Conservation (phyloP, 495 filamentous ascomycete species). For the Elasticomyces elasticus region DNA sequence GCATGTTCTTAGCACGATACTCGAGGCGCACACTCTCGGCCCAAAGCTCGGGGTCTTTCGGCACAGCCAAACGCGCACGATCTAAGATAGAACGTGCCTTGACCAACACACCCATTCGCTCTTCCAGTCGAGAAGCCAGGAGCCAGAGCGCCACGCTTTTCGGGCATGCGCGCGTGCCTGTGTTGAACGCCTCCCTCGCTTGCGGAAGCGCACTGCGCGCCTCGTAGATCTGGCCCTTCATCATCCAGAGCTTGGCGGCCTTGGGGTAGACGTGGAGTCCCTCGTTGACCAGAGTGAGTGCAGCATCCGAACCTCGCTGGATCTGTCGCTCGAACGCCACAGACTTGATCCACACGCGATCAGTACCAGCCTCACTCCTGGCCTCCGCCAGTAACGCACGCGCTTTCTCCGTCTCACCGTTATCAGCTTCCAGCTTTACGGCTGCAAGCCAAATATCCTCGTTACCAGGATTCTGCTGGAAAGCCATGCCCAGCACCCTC, state of each 20-base stretch:
- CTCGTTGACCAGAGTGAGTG: constrained; percentile 77
- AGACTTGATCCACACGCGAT: constrained; percentile 92
- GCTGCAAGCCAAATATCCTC: constrained; percentile 96
- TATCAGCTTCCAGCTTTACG: constrained; percentile 89
- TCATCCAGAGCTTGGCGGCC: constrained; percentile 88
- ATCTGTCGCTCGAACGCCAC: constrained; percentile 78
- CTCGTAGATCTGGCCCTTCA: constrained; percentile 97
- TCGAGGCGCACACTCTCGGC: constrained; percentile 87
- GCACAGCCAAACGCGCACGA: constrained; percentile 71
- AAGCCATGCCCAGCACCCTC: constrained; percentile 70
- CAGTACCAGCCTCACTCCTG: constrained; percentile 76
- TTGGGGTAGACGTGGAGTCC: constrained; percentile 81
- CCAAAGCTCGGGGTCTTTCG: constrained; percentile 79
- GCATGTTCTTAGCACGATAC: constrained; percentile 71
- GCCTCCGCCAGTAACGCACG: constrained; percentile 70
- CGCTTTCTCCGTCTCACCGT: constrained; percentile 66
- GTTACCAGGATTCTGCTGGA: constrained; percentile 86
- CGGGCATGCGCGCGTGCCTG: constrained; percentile 77
- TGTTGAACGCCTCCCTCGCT: constrained; percentile 82
- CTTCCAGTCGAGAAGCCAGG: constrained; percentile 76
- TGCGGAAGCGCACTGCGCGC: constrained; percentile 62
- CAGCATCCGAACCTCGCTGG: constrained; percentile 62
- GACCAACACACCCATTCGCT: constrained; percentile 70
- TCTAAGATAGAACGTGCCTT: constrained; percentile 90
- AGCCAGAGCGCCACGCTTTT: constrained; percentile 82